A percentile compares a stretch with the other conserved stretches of the same genome.
These are phyloP conservation scores for Thinopyrum elongatum DNA, from an alignment of 176 grass and related monocot genomes.

Conservation along the genomic window DNA sequence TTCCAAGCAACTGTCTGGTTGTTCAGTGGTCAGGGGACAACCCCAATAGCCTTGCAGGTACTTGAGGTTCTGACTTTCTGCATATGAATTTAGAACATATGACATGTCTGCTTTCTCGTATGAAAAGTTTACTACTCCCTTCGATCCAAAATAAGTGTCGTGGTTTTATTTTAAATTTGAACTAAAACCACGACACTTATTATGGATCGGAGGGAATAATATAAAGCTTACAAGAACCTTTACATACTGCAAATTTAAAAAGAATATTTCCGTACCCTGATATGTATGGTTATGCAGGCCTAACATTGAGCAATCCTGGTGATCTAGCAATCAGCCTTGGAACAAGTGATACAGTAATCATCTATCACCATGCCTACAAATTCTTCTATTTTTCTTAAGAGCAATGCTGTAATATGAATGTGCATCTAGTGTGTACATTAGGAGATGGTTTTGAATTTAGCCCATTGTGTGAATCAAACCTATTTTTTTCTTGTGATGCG, in stretches of 20 bases:
- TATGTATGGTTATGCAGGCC: conserved; percentile 37
- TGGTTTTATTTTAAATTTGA: no score
- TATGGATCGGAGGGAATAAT: neutral
- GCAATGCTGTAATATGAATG: neutral
- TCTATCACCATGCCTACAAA: neutral
- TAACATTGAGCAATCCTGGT: conserved; percentile 72
- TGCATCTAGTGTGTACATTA: neutral
- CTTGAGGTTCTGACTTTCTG: neutral
- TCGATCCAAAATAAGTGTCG: no score
- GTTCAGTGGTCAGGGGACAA: conserved; percentile 96
- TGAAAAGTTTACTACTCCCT: neutral
- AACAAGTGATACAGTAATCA: conserved; percentile 86
- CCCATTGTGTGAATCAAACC: neutral
- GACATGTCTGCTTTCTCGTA: neutral
- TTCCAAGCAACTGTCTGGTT: conserved; percentile 62
- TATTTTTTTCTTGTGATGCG: neutral
- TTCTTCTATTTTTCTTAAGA: neutral
- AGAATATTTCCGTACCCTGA: neutral
- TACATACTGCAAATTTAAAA: neutral
- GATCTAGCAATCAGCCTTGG: conserved; percentile 96
- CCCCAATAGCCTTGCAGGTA: conserved; percentile 92
- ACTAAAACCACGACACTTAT: no score
- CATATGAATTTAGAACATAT: neutral
- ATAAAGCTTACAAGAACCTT: neutral
- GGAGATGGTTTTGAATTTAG: neutral